Evolutionary conservation across 371 early-diverging fungal species (phyloP).

Genomic region (Rhizopus arrhizus): DNA sequence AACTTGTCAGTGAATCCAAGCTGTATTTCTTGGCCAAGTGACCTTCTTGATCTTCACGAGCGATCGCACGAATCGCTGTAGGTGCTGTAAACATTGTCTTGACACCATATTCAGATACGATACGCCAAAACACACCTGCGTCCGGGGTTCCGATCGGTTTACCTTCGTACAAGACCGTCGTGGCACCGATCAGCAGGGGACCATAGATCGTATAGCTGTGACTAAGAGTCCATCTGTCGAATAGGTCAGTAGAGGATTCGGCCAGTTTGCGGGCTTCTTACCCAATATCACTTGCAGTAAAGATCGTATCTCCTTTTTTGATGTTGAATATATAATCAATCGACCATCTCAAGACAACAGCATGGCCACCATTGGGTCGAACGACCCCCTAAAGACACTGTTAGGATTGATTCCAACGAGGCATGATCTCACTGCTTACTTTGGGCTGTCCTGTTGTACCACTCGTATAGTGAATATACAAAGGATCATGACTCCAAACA

Average conservation of each 20-base stretch:
- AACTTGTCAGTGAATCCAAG: constrained; percentile 58
- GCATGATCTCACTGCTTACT: constrained; percentile 26
- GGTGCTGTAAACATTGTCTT: constrained; percentile 92
- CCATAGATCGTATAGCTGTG: constrained; percentile 92
- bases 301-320: constrained; percentile 71
- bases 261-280: constrained; percentile 16
- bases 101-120: constrained; percentile 77
- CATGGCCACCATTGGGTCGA: constrained; percentile 89
- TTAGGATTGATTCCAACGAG: background rate
- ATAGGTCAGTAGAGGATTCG: background rate
- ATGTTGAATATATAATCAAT: constrained; percentile 80
- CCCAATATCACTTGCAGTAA: constrained; percentile 89
- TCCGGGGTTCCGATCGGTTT: constrained; percentile 87
- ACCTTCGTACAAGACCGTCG: constrained; percentile 90
- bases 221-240: constrained; percentile 84
- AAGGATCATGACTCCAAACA: constrained; percentile 84
- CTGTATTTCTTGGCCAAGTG: constrained; percentile 60
- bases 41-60: constrained; percentile 78
- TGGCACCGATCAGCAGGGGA: constrained; percentile 82
- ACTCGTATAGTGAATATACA: constrained; percentile 93
- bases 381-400: constrained; percentile 73
- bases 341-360: constrained; percentile 79
- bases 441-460: constrained; percentile 87
- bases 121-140: constrained; percentile 79
- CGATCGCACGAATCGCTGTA: constrained; percentile 86